Conservation (phyloP, 306 rosid species). For the Dalbergia oliveri region DNA sequence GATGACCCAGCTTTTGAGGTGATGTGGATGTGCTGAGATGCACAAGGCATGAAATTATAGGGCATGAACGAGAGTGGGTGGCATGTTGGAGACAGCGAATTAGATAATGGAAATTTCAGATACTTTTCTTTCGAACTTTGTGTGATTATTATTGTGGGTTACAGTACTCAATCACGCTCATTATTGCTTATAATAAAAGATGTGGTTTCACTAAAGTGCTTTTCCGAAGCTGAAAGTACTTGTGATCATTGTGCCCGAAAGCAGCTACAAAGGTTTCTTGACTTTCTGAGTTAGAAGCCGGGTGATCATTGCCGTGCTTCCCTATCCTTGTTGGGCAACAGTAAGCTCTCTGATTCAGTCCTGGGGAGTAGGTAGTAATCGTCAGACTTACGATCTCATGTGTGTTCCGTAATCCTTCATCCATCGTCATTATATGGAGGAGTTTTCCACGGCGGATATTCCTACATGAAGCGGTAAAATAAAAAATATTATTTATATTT, state of each 20-base stretch:
- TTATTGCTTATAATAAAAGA: conserved; percentile 44
- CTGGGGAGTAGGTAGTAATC: neutral
- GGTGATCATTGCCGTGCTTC: conserved; percentile 39
- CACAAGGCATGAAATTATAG: conserved; percentile 36
- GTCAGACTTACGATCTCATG: conserved; percentile 26
- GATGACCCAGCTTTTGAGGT: conserved; percentile 47
- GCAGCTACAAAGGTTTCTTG: conserved; percentile 48
- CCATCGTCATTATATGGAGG: too few species aligned
- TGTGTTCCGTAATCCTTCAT: neutral
- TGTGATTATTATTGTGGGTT: conserved; percentile 30
- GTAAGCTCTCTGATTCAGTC: neutral
- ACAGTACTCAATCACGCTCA: conserved; percentile 34
- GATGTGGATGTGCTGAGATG: conserved; percentile 34
- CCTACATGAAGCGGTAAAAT: too few species aligned
- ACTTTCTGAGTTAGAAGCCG: conserved; percentile 40
- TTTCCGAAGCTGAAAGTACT: conserved; percentile 41
- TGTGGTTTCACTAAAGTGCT: conserved; percentile 24
- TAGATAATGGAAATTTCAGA: conserved; percentile 38
- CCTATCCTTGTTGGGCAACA: conserved; percentile 17
- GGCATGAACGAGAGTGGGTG: conserved; percentile 40
- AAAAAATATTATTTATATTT: too few species aligned
- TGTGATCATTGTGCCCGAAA: conserved; percentile 29
- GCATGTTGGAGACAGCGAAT: conserved; percentile 45
- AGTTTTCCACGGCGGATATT: too few species aligned
- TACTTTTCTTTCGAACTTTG: conserved; percentile 35